Evolutionary conservation across 1,284 basidiomycete species (phyloP).

Genomic region (Trametes versicolor): DNA sequence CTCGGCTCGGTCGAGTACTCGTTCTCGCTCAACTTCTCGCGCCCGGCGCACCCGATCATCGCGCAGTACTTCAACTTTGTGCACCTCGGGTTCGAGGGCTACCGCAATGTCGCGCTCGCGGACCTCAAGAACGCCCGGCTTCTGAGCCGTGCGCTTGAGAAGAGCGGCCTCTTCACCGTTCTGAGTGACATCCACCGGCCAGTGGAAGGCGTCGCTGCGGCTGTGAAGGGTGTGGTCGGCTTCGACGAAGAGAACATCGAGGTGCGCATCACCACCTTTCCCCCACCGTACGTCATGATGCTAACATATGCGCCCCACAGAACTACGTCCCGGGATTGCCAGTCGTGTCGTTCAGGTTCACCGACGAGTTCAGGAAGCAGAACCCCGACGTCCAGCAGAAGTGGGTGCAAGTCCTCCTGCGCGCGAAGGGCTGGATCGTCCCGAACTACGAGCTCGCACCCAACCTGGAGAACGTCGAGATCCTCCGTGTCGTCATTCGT

Average conservation of each 20-base stretch:
- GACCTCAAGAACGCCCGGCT: conserved; percentile 89
- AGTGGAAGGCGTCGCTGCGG: conserved; percentile 43
- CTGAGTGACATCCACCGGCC: conserved; percentile 76
- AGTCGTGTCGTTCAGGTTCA: conserved; percentile 93
- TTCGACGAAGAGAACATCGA: conserved; percentile 64
- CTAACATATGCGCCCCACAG: conserved; percentile 45
- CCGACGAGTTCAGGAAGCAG: conserved; percentile 75
- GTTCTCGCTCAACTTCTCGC: conserved; percentile 96
- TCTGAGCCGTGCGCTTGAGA: conserved; percentile 88
- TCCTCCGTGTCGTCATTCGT: conserved; percentile 88
- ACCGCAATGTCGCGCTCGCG: conserved; percentile 75
- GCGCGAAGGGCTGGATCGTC: conserved; percentile 87
- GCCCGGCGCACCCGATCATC: conserved; percentile 91
- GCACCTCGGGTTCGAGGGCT: conserved; percentile 87
- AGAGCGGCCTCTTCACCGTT: conserved; percentile 79
- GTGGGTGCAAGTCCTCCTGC: conserved; percentile 88
- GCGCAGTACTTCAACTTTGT: conserved; percentile 94
- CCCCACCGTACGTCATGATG: conserved; percentile 5
- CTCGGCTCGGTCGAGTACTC: conserved; percentile 67
- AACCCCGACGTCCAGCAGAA: conserved; percentile 85
- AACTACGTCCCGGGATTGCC: conserved; percentile 84
- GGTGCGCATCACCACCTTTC: conserved; percentile 46
- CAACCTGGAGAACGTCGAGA: conserved; percentile 72
- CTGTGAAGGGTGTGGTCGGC: conserved; percentile 48
- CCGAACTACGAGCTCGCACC: conserved; percentile 90